These are phyloP conservation scores for Solanum raphanifolium DNA, from an alignment of 257 asterid species.

Conservation along the genomic window DNA sequence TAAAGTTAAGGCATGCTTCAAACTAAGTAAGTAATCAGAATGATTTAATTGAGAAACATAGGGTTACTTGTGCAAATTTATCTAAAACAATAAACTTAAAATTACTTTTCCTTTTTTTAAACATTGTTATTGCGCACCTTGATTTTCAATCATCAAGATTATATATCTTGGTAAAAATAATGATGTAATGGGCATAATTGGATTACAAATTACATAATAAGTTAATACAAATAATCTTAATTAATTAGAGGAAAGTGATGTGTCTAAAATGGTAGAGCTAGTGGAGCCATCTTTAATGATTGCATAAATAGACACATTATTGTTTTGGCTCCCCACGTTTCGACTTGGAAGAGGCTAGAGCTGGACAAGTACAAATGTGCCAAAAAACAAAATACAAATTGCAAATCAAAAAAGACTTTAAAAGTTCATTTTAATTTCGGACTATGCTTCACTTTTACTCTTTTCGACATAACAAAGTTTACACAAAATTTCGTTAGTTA, in stretches of 20 bases:
- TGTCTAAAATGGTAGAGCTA: background rate
- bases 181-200: background rate
- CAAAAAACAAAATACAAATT: background rate
- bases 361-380: background rate
- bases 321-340: slow-evolving; percentile 19
- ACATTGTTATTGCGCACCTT: background rate
- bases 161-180: background rate
- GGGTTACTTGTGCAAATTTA: background rate
- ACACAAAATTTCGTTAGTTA: background rate
- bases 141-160: background rate
- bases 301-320: slow-evolving; percentile 12
- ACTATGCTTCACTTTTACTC: background rate
- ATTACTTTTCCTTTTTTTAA: background rate
- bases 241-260: background rate
- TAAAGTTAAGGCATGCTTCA: background rate
- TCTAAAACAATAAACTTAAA: background rate
- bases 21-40: background rate
- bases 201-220: background rate
- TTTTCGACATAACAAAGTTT: background rate
- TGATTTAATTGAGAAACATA: background rate
- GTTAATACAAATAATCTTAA: background rate
- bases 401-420: background rate
- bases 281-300: slow-evolving; percentile 15
- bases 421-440: background rate
- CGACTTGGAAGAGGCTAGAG: background rate